These are phyloP conservation scores for Grosmannia penicillata DNA, from an alignment of 2,329 filamentous ascomycete genomes.

Conservation along the genomic window DNA sequence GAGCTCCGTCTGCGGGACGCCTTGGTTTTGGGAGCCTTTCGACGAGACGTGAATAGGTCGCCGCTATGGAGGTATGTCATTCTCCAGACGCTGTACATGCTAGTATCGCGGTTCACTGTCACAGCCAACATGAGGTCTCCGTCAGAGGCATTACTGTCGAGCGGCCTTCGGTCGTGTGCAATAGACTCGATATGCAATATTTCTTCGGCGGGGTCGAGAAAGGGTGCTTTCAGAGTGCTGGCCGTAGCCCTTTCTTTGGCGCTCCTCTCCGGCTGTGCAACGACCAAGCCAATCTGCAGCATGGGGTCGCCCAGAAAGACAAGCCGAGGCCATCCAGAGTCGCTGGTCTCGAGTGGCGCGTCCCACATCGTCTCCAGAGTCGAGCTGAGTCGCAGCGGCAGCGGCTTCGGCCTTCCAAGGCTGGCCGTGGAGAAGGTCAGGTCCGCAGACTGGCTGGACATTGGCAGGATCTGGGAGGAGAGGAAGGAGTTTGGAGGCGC, in stretches of 20 bases:
- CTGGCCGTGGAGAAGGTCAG: conserved; percentile 42
- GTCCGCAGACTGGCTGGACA: conserved; percentile 31
- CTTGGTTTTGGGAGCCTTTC: conserved; percentile 29
- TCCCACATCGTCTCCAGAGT: conserved; percentile 46
- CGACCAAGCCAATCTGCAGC: conserved; percentile 71
- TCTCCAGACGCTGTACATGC: conserved; percentile 73
- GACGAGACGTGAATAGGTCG: conserved; percentile 33
- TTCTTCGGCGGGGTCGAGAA: conserved; percentile 65
- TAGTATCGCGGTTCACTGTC: conserved; percentile 64
- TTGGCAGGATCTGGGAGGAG: conserved; percentile 47
- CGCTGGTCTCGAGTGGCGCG: conserved; percentile 32
- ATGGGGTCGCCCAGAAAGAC: conserved; percentile 79
- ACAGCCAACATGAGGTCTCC: conserved; percentile 56
- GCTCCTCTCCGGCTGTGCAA: conserved; percentile 37
- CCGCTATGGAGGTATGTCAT: conserved; percentile 62
- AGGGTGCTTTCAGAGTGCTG: conserved; percentile 26
- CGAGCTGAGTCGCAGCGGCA: conserved; percentile 35
- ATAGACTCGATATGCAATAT: conserved; percentile 67
- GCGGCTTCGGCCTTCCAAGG: conserved; percentile 37
- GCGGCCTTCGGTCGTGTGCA: conserved; percentile 23
- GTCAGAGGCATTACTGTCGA: conserved; percentile 25
- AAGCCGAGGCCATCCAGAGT: conserved; percentile 55
- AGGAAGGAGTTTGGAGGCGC: conserved; percentile 76
- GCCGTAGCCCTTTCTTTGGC: conserved; percentile 22
- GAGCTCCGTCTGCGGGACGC: conserved; percentile 42